Conservation (phyloP, 2,329 filamentous ascomycete genomes). For the Gaeumannomyces sp. region DNA sequence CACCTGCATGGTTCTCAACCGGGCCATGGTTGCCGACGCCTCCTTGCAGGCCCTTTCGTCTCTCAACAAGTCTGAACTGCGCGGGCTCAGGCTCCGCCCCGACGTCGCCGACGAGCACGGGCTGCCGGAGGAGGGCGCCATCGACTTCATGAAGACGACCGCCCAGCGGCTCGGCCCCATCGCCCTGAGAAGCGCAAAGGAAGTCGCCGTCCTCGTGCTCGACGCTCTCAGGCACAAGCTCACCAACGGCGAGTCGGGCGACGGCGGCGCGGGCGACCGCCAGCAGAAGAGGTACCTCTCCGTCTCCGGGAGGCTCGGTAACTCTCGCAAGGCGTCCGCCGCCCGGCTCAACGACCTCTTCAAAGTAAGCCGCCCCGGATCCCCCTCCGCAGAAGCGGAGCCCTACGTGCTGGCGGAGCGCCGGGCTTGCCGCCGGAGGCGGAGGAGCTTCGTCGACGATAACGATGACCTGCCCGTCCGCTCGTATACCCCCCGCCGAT, state of each 20-base stretch:
- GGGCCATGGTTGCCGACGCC: constrained; percentile 15
- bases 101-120: background rate
- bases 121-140: background rate
- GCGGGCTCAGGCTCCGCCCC: background rate
- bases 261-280: too few relatives aligned
- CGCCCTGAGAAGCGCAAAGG: background rate
- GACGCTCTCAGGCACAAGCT: background rate
- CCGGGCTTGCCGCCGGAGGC: background rate
- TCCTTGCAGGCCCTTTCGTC: constrained; percentile 14
- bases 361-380: background rate
- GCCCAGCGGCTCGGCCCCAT: background rate
- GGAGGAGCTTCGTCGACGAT: background rate
- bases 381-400: too few relatives aligned
- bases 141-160: background rate
- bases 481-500: background rate
- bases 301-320: background rate
- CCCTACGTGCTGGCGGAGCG: too few relatives aligned
- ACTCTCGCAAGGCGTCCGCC: background rate
- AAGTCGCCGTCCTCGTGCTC: background rate
- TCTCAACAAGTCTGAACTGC: constrained; percentile 1
- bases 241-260: background rate
- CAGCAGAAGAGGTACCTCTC: background rate
- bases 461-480: background rate
- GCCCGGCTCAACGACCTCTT: background rate
- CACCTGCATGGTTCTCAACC: constrained; percentile 13